Conservation (phyloP, 2,329 filamentous ascomycete genomes). For the Golovinomyces cichoracearum region DNA sequence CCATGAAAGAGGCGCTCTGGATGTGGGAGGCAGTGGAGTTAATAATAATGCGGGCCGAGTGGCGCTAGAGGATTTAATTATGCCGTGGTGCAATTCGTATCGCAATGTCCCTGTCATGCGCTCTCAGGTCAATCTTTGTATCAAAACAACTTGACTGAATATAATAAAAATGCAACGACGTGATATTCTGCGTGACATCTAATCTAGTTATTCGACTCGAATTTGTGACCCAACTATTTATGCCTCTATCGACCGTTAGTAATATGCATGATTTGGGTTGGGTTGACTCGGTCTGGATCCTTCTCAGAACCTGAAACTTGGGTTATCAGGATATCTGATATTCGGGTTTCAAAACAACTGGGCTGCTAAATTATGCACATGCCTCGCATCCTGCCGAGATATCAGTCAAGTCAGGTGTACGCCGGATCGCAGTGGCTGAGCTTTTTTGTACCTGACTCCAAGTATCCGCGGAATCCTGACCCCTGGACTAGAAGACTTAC, state of each 20-base stretch:
- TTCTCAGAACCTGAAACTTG: neutral
- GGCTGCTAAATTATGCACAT: constrained; percentile 1
- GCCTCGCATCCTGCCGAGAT: neutral
- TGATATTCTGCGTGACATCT: neutral
- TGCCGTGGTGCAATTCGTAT: neutral
- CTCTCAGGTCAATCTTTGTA: neutral
- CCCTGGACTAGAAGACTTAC: neutral
- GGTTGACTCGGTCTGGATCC: neutral
- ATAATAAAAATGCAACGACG: neutral
- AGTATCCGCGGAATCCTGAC: neutral
- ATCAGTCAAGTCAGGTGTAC: neutral
- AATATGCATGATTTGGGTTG: neutral
- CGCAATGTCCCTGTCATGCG: neutral
- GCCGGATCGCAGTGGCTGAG: neutral
- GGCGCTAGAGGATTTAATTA: neutral
- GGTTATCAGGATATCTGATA: neutral
- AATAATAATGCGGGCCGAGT: neutral
- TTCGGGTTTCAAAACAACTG: neutral
- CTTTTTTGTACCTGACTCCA: neutral
- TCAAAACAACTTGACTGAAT: neutral
- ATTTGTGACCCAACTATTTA: too few species aligned
- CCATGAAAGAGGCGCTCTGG: neutral
- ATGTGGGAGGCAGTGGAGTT: neutral
- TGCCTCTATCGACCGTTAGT: neutral
- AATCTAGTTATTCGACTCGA: neutral